Base-by-base conservation (phyloP, 805 yeast genomes). In the Kuraishia hungarica region DNA sequence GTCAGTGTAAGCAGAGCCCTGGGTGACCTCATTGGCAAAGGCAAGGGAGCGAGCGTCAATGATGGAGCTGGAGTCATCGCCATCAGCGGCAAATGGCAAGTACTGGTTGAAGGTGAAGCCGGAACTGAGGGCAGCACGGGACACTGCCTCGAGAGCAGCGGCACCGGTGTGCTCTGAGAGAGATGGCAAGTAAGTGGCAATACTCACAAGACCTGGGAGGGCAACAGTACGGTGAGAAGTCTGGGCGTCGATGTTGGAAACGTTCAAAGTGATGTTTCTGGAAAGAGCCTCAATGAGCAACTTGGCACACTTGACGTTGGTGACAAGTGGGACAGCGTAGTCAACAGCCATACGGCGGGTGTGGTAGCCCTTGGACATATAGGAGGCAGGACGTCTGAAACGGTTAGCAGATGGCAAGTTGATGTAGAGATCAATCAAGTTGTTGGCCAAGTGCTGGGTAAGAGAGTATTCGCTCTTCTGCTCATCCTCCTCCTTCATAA, bases 261-360 rank as follows among this genome's bases (percentile, higher is more conserved):
- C 89, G 22, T 86, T 87, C 61, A 91, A 75, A n/a, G 76, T 58
- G 60, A 77, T 74, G 65, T 83, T 75, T 76, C 94, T 80, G 47
- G 93, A 80, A 61, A 91, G 72, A n/a, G 99, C 98, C 76, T 94
- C 98, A 61, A 94, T 85, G 72, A 94, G 79, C 62, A 94, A 78
- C 75, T 94, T 94, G 59, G 99, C 99, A 78, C 92, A 86, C 75
- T 94, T 94, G 62, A 94, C 98, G 68, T 94, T 94, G 61, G 99
- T 94, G 53, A 94, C 97, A 70, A 94, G 80, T 53, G 99, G 99
- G 68, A 94, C 91, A 53, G 97, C 92, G 71, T 89, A 96, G 74
- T 94, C 99, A 61, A 94, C 97, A 62, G 99, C 99, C 98, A 94
- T 89, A 79, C 99, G 94, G 81, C 99, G 96, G 51, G 98, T 89